phyloP scores from a whole-genome alignment of 2,329 filamentous ascomycete genomes.

The Xylaria sp. region DNA sequence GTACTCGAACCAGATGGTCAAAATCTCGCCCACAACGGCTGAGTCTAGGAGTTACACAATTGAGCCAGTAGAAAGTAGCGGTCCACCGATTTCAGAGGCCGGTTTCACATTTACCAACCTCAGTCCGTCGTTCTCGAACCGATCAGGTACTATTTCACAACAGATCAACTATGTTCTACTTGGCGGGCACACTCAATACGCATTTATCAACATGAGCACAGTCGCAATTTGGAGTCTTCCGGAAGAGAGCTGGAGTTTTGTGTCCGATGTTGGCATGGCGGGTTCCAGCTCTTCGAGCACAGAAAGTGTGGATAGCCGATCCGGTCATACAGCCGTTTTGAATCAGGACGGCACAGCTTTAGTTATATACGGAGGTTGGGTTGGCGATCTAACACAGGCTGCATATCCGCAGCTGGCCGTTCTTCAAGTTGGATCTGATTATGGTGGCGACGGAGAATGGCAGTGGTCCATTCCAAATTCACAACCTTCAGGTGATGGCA shows the following conservation, averaged over 20 bases:
- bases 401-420: conserved; percentile 85
- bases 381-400: conserved; percentile 79
- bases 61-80: conserved; percentile 57
- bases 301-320: conserved; percentile 77
- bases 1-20: conserved; percentile 84
- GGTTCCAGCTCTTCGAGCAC: conserved; percentile 57
- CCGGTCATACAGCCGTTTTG: conserved; percentile 87
- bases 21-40: conserved; percentile 61
- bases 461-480: conserved; percentile 71
- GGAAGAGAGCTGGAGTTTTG: conserved; percentile 86
- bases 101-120: conserved; percentile 86
- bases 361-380: conserved; percentile 89
- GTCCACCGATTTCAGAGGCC: conserved; percentile 80
- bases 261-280: conserved; percentile 64
- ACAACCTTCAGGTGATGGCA: conserved; percentile 57
- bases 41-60: conserved; percentile 51
- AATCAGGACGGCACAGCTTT: conserved; percentile 81
- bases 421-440: conserved; percentile 78
- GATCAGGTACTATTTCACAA: conserved; percentile 72
- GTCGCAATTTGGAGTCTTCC: conserved; percentile 88
- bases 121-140: conserved; percentile 74
- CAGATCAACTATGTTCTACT: conserved; percentile 83
- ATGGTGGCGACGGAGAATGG: conserved; percentile 77
- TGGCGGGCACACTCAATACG: conserved; percentile 82
- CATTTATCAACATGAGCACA: conserved; percentile 95